These are phyloP conservation scores for Raphanus sativus DNA, from an alignment of 345 rosid species.

Conservation along the genomic window DNA sequence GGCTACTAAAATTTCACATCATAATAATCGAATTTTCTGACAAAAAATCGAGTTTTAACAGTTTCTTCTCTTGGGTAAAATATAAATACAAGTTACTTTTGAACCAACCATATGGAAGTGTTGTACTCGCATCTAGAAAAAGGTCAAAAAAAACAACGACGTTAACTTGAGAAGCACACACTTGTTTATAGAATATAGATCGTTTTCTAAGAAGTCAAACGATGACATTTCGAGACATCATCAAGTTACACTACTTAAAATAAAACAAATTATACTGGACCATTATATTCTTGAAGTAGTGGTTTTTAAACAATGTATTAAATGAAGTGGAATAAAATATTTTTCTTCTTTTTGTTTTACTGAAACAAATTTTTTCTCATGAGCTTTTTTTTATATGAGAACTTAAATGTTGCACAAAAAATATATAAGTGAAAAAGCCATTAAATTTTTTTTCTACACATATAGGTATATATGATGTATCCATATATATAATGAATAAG, in stretches of 20 bases:
- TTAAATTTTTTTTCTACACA: too few relatives aligned
- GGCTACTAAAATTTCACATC: too few relatives aligned
- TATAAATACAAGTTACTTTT: neutral
- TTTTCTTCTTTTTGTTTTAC: too few relatives aligned
- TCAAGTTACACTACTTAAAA: neutral
- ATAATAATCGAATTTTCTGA: too few relatives aligned
- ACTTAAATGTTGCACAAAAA: too few relatives aligned
- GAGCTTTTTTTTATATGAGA: too few relatives aligned
- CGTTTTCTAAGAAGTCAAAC: constrained; percentile 10
- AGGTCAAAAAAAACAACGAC: neutral
- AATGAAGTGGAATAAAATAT: neutral
- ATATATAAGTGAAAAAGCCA: too few relatives aligned
- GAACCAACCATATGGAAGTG: neutral
- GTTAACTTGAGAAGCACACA: constrained; percentile 23
- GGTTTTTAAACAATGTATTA: neutral
- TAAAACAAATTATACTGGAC: neutral
- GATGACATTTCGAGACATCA: neutral
- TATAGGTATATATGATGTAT: too few relatives aligned
- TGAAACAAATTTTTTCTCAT: too few relatives aligned
- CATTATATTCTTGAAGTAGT: neutral
- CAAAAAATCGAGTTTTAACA: too few relatives aligned
- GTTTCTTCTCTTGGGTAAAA: too few relatives aligned
- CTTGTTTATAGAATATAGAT: constrained; percentile 20
- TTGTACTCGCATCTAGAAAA: neutral
- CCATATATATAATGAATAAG: too few relatives aligned